Evolutionary conservation across 2,329 filamentous ascomycete species (phyloP).

Genomic region (Trichoderma simmonsii): DNA sequence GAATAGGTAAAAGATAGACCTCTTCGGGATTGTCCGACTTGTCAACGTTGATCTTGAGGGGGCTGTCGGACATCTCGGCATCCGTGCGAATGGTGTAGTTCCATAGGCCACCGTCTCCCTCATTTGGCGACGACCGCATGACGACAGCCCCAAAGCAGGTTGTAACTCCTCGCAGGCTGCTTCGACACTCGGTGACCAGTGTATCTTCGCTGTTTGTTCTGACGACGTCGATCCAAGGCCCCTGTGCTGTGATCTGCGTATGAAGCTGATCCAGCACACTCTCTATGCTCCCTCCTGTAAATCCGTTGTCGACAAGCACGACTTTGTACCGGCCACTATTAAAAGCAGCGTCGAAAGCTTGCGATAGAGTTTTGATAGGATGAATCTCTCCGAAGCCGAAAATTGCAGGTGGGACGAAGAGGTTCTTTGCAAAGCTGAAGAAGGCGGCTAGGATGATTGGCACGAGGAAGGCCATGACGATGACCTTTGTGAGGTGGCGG

Average conservation of each 20-base stretch:
- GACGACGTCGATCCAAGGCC: slow-evolving; percentile 53
- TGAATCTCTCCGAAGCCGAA: slow-evolving; percentile 67
- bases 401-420: slow-evolving; percentile 73
- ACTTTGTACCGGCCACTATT: slow-evolving; percentile 62
- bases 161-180: slow-evolving; percentile 63
- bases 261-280: slow-evolving; percentile 64
- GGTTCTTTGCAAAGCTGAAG: slow-evolving; percentile 71
- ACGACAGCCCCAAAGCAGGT: slow-evolving; percentile 70
- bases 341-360: slow-evolving; percentile 58
- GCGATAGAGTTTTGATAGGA: slow-evolving; percentile 60
- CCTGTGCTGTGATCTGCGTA: slow-evolving; percentile 50
- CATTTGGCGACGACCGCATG: slow-evolving; percentile 70
- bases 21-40: slow-evolving; percentile 69
- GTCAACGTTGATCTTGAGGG: slow-evolving; percentile 60
- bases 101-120: slow-evolving; percentile 67
- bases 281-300: slow-evolving; percentile 67
- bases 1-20: slow-evolving; percentile 74
- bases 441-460: slow-evolving; percentile 58
- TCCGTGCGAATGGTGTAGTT: slow-evolving; percentile 84
- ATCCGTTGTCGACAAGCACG: slow-evolving; percentile 74
- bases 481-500: slow-evolving; percentile 51
- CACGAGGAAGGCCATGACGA: slow-evolving; percentile 57
- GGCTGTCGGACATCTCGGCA: slow-evolving; percentile 57
- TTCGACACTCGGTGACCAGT: slow-evolving; percentile 61
- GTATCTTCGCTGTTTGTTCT: slow-evolving; percentile 54